Evolutionary conservation across 108 stramenopile genomes (phyloP).

Genomic region (Cyclotella atomus): DNA sequence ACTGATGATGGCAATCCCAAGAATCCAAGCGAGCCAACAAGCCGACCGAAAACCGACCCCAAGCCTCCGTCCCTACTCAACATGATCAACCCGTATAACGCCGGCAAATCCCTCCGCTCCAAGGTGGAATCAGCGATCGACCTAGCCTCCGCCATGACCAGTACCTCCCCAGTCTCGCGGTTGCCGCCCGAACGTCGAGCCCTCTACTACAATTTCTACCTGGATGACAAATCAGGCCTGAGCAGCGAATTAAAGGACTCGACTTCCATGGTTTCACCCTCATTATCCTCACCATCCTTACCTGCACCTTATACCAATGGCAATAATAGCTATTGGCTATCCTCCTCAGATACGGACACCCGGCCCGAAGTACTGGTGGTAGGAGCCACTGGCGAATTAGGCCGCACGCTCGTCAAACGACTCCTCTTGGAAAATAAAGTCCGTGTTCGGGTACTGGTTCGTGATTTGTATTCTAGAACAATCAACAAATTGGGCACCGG

Average conservation of each 20-base stretch:
- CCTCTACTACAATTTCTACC: conserved; percentile 45
- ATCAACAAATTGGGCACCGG: conserved; percentile 87
- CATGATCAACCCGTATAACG: conserved; percentile 74
- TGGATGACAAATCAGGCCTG: conserved; percentile 44
- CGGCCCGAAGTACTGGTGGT: conserved; percentile 89
- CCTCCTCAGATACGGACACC: conserved; percentile 42
- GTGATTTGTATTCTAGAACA: conserved; percentile 90
- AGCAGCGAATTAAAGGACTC: conserved; percentile 37
- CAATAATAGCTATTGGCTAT: conserved; percentile 5
- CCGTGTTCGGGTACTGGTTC: conserved; percentile 86
- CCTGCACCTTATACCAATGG: no score
- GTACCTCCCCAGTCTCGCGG: conserved; percentile 11
- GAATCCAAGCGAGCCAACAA: background rate
- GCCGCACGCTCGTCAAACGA: conserved; percentile 83
- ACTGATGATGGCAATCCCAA: no score
- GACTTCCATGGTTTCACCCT: conserved; percentile 1
- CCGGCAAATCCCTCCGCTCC: conserved; percentile 72
- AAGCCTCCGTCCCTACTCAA: conserved; percentile 19
- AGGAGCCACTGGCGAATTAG: conserved; percentile 87
- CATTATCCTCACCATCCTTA: no score
- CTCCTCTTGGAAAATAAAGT: conserved; percentile 76
- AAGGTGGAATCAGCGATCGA: conserved; percentile 54
- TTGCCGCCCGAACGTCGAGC: conserved; percentile 35
- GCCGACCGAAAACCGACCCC: background rate
- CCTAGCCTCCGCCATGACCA: conserved; percentile 31